Evolutionary conservation across 2,329 filamentous ascomycete species (phyloP), one percentile per base, ranked within the genome.

Genomic region (Zasmidium angulare): DNA sequence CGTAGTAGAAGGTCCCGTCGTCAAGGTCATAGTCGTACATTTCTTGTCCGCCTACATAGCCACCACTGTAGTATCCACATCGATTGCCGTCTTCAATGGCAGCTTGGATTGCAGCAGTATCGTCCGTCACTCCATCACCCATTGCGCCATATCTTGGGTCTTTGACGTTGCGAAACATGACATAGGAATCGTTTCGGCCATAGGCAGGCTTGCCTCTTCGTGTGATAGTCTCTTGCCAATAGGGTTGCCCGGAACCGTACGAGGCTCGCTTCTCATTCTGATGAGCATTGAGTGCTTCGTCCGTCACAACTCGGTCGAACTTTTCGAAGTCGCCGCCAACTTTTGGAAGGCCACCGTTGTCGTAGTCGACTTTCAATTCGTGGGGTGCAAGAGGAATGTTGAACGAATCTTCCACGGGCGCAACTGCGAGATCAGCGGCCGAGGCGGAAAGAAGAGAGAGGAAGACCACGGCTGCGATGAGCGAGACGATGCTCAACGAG

Each of bases 61-160:
- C 53, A 2, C 53, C 53, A 2, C 40, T 55, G 10, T 26, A 57
- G 19, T 49, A 59, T 12, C 61, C 68, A 53, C 73, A 75, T 23
- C 72, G 61, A 40, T 63, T 64, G 10, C 71, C 73, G 40, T 68
- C 67, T 3, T 56, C 52, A 2, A 68, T 66, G 17, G 75, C 75
- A 31, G 64, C 66, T 46, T 75, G 72, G 64, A 77, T 71, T 1
- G 75, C 74, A 0, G 76, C 87, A 0, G 92, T 96, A 72, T 97
- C 93, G 73, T 98, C 93, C n/a, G 89, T 89, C 1, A 79, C 76
- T 12, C 86, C 86, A 68, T 89, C 85, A 66, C 85, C 85, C 75
- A 68, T 71, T 36, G 75, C 74, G 57, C 72, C 76, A 51, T 72
- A 79, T 56, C 73, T 70, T 65, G 74, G 76, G n/a, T n/a, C n/a